phyloP scores from a whole-genome alignment of 1,284 basidiomycete genomes.

The Sporisorium scitamineum region DNA sequence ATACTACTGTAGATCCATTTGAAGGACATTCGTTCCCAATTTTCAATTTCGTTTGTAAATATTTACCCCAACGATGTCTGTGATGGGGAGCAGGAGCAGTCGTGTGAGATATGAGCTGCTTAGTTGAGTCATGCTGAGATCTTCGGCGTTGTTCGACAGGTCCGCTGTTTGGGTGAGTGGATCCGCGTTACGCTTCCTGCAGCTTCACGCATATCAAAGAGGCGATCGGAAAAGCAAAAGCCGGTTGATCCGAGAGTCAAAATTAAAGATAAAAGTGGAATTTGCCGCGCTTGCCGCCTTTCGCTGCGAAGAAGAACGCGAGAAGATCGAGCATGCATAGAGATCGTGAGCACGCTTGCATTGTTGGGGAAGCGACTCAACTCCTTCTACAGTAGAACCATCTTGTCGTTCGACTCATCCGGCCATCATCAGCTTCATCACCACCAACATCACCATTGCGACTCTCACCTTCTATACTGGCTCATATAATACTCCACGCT shows the following conservation, averaged over 20 bases:
- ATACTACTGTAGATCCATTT: not conserved
- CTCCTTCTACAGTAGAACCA: no score
- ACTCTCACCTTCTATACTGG: not conserved
- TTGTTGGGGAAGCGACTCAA: not conserved
- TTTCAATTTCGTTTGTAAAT: slow-evolving; percentile 22
- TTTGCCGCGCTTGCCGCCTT: not conserved
- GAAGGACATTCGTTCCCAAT: not conserved
- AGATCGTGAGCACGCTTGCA: not conserved
- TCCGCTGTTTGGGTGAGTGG: not conserved
- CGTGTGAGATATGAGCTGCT: not conserved
- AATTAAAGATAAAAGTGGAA: no score
- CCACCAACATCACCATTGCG: not conserved
- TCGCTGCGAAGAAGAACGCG: not conserved
- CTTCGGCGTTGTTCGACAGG: slow-evolving; percentile 38
- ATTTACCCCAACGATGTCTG: slow-evolving; percentile 10
- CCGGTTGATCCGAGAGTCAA: slow-evolving; percentile 19
- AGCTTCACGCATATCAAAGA: not conserved
- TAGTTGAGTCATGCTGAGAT: not conserved
- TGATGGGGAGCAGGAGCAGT: not conserved
- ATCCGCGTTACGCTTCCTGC: slow-evolving; percentile 18
- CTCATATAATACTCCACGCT: not conserved
- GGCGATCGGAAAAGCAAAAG: slow-evolving; percentile 18
- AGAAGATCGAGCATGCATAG: no score
- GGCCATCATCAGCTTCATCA: no score
- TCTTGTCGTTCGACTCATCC: not conserved